Percentiles rank a stretch among this genome's conserved stretches.
phyloP scores from a whole-genome alignment of 2,329 filamentous ascomycete genomes.

The Aspergillus sp. region DNA sequence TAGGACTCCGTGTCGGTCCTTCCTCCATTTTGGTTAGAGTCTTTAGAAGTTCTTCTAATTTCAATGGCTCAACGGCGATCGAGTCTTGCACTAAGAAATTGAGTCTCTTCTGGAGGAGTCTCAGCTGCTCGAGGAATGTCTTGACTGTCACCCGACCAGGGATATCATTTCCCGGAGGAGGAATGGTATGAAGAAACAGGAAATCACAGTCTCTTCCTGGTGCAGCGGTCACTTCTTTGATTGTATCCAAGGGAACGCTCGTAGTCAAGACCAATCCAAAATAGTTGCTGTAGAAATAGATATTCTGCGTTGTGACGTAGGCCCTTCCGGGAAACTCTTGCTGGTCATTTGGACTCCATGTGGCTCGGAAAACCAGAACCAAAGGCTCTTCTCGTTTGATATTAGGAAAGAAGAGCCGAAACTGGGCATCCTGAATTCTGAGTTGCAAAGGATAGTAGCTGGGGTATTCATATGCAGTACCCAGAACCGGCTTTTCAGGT shows the following conservation, averaged over 20 bases:
- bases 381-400: conserved; percentile 70
- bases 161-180: conserved; percentile 52
- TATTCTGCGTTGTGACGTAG: conserved; percentile 75
- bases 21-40: conserved; percentile 68
- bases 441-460: conserved; percentile 70
- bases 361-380: conserved; percentile 84
- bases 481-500: conserved; percentile 26
- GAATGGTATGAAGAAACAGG: conserved; percentile 72
- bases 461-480: conserved; percentile 53
- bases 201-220: conserved; percentile 89
- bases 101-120: conserved; percentile 70
- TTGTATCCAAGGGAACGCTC: conserved; percentile 62
- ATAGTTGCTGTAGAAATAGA: conserved; percentile 96
- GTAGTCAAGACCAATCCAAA: conserved; percentile 84
- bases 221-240: conserved; percentile 82
- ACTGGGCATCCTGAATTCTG: conserved; percentile 83
- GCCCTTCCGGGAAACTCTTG: conserved; percentile 76
- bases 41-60: conserved; percentile 61
- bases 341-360: conserved; percentile 70
- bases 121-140: conserved; percentile 81
- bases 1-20: conserved; percentile 55
- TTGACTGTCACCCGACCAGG: conserved; percentile 77
- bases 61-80: conserved; percentile 60
- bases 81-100: conserved; percentile 79
- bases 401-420: conserved; percentile 79